Percentiles rank a stretch among this genome's conserved stretches.
phyloP scores from a whole-genome alignment of 805 yeast genomes.

The Saccharomyces jurei region DNA sequence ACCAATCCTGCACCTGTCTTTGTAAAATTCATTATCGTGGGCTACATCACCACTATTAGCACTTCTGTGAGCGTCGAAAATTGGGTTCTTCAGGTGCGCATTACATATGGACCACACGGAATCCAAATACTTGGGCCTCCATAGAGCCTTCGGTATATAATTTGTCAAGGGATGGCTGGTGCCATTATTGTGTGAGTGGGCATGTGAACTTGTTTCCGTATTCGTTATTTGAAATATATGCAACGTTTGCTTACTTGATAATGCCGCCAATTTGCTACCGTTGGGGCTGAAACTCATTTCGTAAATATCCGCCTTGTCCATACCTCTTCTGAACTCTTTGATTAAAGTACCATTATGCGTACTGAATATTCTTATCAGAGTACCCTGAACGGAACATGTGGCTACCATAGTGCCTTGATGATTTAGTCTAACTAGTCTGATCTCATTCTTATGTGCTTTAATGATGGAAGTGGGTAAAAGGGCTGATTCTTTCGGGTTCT shows the following conservation, averaged over 20 bases:
- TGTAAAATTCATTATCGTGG: conserved; percentile 9
- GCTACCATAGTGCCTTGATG: conserved; percentile 75
- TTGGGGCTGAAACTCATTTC: conserved; percentile 78
- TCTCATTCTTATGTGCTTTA: conserved; percentile 75
- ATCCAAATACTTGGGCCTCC: conserved; percentile 67
- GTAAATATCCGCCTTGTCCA: conserved; percentile 74
- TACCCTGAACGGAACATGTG: conserved; percentile 85
- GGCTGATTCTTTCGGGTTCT: conserved; percentile 10
- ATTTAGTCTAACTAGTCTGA: conserved; percentile 62
- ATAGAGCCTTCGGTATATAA: conserved; percentile 38
- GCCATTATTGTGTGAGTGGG: conserved; percentile 28
- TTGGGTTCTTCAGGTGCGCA: conserved; percentile 38
- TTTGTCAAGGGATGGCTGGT: conserved; percentile 60
- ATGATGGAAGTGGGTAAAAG: conserved; percentile 39
- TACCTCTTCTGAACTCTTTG: conserved; percentile 84
- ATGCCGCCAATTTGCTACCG: conserved; percentile 69
- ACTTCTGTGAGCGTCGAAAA: conserved; percentile 11
- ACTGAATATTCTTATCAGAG: conserved; percentile 75
- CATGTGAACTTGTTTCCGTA: background rate
- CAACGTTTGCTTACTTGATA: conserved; percentile 82
- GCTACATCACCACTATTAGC: background rate
- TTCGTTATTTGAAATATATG: conserved; percentile 57
- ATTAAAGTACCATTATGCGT: conserved; percentile 52
- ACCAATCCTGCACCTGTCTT: conserved; percentile 27
- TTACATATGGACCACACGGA: conserved; percentile 87